These are phyloP conservation scores for Tetradesmus obliquus DNA, from an alignment of 139 green algal genomes.

Conservation along the genomic window DNA sequence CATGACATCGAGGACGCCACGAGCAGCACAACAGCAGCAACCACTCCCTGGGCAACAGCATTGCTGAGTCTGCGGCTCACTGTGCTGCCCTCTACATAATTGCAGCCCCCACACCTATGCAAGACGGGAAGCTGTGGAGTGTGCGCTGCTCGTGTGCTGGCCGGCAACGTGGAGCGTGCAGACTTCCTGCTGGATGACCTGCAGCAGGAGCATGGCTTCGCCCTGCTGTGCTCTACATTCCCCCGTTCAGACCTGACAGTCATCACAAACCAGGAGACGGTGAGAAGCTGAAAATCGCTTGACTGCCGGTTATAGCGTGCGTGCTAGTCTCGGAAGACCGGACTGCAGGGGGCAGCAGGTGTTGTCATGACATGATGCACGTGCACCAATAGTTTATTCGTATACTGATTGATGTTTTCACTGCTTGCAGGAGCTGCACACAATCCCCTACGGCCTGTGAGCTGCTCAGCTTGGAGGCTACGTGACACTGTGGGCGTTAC, in stretches of 20 bases:
- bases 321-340: neutral
- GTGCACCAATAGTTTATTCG: neutral
- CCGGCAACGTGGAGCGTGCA: conserved; percentile 1
- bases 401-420: neutral
- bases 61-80: neutral
- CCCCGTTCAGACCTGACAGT: neutral
- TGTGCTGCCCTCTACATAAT: neutral
- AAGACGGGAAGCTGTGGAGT: conserved; percentile 31
- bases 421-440: conserved; percentile 32
- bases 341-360: neutral
- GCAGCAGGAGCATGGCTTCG: conserved; percentile 18
- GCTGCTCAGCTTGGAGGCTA: neutral
- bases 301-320: neutral
- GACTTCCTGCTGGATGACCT: conserved; percentile 42
- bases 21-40: neutral
- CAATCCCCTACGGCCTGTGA: conserved; percentile 33
- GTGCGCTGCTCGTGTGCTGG: conserved; percentile 36
- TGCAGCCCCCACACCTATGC: conserved; percentile 30
- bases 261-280: conserved; percentile 32
- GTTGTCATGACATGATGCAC: neutral
- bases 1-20: neutral
- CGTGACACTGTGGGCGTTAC: conserved; percentile 9
- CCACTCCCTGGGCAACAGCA: neutral
- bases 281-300: neutral
- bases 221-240: conserved; percentile 8